A percentile compares a stretch with the other conserved stretches of the same genome.
Evolutionary conservation across 2,329 filamentous ascomycete species (phyloP).

Genomic region (Ciborinia camelliae): DNA sequence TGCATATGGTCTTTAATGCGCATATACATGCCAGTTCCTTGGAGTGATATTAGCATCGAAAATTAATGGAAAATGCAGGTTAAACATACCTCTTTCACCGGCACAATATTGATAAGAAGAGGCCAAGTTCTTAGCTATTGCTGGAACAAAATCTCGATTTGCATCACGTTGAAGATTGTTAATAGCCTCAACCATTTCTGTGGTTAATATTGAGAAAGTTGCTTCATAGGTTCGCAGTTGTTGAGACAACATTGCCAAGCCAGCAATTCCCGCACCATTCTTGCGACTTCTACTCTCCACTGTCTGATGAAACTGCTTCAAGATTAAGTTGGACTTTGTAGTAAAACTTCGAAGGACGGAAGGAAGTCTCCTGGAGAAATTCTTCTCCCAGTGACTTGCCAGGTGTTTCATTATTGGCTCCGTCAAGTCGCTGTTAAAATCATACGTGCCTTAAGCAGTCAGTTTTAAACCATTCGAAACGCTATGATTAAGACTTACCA

Average conservation of each 20-base stretch:
- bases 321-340: slow-evolving; percentile 34
- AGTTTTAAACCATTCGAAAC: background rate
- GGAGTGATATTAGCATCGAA: background rate
- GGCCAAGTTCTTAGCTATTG: slow-evolving; percentile 46
- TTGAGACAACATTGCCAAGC: slow-evolving; percentile 41
- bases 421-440: slow-evolving; percentile 14
- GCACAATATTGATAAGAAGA: slow-evolving; percentile 46
- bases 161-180: slow-evolving; percentile 48
- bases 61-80: background rate
- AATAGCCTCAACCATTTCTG: slow-evolving; percentile 39
- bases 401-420: slow-evolving; percentile 29
- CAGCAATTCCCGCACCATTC: slow-evolving; percentile 41
- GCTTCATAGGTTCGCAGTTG: slow-evolving; percentile 44
- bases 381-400: slow-evolving; percentile 30
- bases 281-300: slow-evolving; percentile 42
- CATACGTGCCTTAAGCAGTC: background rate
- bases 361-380: slow-evolving; percentile 44
- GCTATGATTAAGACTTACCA: slow-evolving; percentile 24
- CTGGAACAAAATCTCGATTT: slow-evolving; percentile 52
- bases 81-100: slow-evolving; percentile 41
- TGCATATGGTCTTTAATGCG: slow-evolving; percentile 53
- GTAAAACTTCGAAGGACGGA: slow-evolving; percentile 41
- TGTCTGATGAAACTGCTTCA: slow-evolving; percentile 43
- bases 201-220: slow-evolving; percentile 41
- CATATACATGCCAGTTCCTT: slow-evolving; percentile 44